Evolutionary conservation across 1,284 basidiomycete genomes (phyloP).

Genomic region (Ustilago tritici): DNA sequence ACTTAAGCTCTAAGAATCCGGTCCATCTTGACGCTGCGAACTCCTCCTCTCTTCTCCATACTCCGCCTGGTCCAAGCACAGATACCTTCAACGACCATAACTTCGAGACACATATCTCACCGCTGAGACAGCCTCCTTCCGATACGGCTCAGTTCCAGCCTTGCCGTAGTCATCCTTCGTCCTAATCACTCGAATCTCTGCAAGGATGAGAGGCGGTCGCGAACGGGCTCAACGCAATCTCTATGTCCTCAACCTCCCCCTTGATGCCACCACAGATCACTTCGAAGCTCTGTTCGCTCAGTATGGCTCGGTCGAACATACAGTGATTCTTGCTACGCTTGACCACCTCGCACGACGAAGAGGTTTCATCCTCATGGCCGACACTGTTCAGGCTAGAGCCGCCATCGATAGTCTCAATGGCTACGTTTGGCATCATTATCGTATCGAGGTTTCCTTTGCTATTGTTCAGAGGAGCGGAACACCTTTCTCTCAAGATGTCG

Average conservation of each 20-base stretch:
- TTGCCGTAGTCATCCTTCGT: too few species aligned
- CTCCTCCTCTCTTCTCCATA: too few species aligned
- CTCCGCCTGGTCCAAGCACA: background rate
- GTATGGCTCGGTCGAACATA: conserved; percentile 63
- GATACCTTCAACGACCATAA: background rate
- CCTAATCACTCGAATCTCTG: background rate
- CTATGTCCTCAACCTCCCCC: conserved; percentile 67
- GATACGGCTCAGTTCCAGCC: background rate
- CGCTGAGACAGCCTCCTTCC: background rate
- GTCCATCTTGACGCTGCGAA: too few species aligned
- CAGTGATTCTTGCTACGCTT: conserved; percentile 68
- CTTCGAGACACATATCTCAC: background rate
- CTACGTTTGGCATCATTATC: conserved; percentile 64
- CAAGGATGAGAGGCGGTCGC: conserved; percentile 27
- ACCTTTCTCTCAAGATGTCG: conserved; percentile 47
- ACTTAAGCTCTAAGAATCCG: background rate
- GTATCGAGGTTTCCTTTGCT: conserved; percentile 68
- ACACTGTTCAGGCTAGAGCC: conserved; percentile 50
- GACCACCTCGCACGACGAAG: conserved; percentile 67
- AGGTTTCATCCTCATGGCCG: conserved; percentile 68
- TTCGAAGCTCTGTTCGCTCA: conserved; percentile 57
- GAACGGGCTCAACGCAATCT: conserved; percentile 58
- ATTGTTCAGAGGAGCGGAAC: conserved; percentile 66
- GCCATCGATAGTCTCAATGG: conserved; percentile 63
- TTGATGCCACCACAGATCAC: conserved; percentile 63